Conservation (phyloP, 169 alveolate genomes). For the Perkinsus olseni region DNA sequence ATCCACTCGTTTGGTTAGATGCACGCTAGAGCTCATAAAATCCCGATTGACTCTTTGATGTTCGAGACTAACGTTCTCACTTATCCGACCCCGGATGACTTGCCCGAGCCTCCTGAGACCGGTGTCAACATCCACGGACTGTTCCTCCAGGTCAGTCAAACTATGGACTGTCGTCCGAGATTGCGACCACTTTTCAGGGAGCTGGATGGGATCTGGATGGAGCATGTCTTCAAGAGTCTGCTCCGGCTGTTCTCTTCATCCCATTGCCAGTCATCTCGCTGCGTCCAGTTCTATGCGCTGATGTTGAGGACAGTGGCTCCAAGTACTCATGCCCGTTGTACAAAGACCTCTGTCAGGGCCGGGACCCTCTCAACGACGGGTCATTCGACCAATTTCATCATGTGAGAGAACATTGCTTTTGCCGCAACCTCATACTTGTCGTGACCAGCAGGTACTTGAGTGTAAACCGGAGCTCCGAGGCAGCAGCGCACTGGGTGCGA, state of each 20-base stretch:
- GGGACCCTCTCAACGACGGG: background rate
- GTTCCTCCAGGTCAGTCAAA: slow-evolving; percentile 40
- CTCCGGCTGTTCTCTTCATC: slow-evolving; percentile 52
- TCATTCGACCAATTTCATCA: slow-evolving; percentile 33
- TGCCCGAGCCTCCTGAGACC: slow-evolving; percentile 53
- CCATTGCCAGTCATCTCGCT: slow-evolving; percentile 75
- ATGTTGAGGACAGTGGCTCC: slow-evolving; percentile 20
- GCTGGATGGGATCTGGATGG: slow-evolving; percentile 67
- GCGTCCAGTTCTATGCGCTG: slow-evolving; percentile 45
- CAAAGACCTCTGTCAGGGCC: slow-evolving; percentile 69
- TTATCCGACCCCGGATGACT: slow-evolving; percentile 36
- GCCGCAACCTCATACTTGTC: slow-evolving; percentile 53
- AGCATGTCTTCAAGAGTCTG: slow-evolving; percentile 51
- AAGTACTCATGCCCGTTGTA: slow-evolving; percentile 67
- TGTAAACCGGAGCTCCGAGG: slow-evolving; percentile 25
- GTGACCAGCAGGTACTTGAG: slow-evolving; percentile 32
- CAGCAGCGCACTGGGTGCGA: slow-evolving; percentile 69
- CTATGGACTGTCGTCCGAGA: background rate
- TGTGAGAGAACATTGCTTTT: slow-evolving; percentile 73
- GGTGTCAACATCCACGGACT: slow-evolving; percentile 85
- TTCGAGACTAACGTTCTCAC: slow-evolving; percentile 56
- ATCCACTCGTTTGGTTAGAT: no score
- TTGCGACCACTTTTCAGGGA: slow-evolving; percentile 38
- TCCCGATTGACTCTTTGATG: slow-evolving; percentile 65
- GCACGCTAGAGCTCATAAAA: slow-evolving; percentile 63